phyloP scores from a whole-genome alignment of 371 early-diverging fungal genomes.

The Phascolomyces articulosus region DNA sequence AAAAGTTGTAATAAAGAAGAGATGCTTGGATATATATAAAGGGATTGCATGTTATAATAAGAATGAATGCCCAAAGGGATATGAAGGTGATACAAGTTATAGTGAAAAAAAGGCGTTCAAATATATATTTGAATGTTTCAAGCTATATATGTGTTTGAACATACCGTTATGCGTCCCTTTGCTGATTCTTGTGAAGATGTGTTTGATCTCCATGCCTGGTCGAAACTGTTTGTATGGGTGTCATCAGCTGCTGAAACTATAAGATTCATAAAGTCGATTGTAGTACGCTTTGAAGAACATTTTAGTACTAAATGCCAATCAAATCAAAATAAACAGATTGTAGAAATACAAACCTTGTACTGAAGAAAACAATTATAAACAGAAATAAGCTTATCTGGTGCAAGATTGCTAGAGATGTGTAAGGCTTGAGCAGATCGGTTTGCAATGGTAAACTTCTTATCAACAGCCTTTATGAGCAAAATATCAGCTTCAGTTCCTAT shows the following conservation, averaged over 20 bases:
- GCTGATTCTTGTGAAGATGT: not conserved
- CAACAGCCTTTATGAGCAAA: not conserved
- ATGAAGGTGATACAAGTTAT: not conserved
- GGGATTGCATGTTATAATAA: conserved; percentile 1
- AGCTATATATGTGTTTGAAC: not conserved
- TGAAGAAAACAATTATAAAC: conserved; percentile 1
- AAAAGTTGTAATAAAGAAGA: not conserved
- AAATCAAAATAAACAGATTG: not conserved
- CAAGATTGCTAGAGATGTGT: conserved; percentile 1
- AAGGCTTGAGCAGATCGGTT: not conserved
- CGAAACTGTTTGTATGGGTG: not conserved
- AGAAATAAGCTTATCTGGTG: conserved; percentile 1
- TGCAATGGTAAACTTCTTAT: not conserved
- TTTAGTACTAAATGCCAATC: not conserved
- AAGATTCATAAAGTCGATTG: not conserved
- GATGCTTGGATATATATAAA: conserved; percentile 1
- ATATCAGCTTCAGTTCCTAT: conserved; percentile 1
- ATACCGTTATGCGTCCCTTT: not conserved
- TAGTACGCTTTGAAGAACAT: not conserved
- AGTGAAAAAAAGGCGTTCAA: not conserved
- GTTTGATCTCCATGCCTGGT: not conserved
- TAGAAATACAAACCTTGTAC: not conserved
- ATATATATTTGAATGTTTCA: not conserved
- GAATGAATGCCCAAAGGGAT: not conserved
- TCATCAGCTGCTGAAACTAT: conserved; percentile 1